These are phyloP conservation scores for Phytopythium chamaehyphon DNA, from an alignment of 352 stramenopile genomes.

Conservation along the genomic window DNA sequence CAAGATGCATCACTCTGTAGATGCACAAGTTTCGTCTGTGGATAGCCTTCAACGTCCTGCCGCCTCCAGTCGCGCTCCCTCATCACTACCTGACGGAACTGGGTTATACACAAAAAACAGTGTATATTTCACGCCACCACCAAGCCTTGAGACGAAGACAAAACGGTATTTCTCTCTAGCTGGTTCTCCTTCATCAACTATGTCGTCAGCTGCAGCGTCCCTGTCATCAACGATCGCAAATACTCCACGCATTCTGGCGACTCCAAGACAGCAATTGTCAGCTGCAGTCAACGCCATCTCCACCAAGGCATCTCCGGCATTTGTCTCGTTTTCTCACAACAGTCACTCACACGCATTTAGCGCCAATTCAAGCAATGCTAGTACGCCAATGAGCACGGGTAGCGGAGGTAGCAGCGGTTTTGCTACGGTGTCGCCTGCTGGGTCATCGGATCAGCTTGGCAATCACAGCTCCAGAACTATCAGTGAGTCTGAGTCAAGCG, in stretches of 20 bases:
- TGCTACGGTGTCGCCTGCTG: slow-evolving; percentile 1
- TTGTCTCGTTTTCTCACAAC: slow-evolving; percentile 46
- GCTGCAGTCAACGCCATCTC: slow-evolving; percentile 75
- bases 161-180: slow-evolving; percentile 62
- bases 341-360: slow-evolving; percentile 5
- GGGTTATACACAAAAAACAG: slow-evolving; percentile 48
- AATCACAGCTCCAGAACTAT: slow-evolving; percentile 5
- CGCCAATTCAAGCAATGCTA: slow-evolving; percentile 2
- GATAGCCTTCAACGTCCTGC: slow-evolving; percentile 35
- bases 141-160: slow-evolving; percentile 58
- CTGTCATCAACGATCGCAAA: slow-evolving; percentile 71
- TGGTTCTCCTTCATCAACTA: slow-evolving; percentile 52
- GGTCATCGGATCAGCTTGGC: not conserved
- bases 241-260: slow-evolving; percentile 63
- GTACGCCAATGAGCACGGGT: slow-evolving; percentile 2
- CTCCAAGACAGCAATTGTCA: slow-evolving; percentile 70
- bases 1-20: not conserved
- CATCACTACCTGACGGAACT: slow-evolving; percentile 8
- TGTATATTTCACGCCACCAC: slow-evolving; percentile 58
- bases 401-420: not conserved
- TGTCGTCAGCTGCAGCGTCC: slow-evolving; percentile 70
- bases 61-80: slow-evolving; percentile 1
- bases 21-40: slow-evolving; percentile 9
- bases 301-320: slow-evolving; percentile 66
- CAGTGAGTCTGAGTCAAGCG: slow-evolving; percentile 9